phyloP scores from a whole-genome alignment of 768 basidiomycete genomes.

The Leccinum uliginosum region DNA sequence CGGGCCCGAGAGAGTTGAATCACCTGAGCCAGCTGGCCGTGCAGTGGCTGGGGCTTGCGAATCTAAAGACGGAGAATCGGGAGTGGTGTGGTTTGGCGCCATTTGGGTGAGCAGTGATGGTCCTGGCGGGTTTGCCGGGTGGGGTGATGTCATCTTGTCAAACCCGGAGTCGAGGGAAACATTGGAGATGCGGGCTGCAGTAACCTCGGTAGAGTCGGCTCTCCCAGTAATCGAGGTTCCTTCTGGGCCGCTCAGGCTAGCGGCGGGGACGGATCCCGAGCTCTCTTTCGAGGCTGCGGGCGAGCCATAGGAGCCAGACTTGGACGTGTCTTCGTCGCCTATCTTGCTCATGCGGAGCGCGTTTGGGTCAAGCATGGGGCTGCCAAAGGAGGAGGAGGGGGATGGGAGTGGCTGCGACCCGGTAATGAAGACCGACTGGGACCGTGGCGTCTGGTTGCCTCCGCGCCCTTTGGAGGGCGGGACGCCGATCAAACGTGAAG shows the following conservation, averaged over 20 bases:
- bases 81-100: constrained; percentile 36
- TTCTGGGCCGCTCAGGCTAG: constrained; percentile 12
- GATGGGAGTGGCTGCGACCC: constrained; percentile 92
- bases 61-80: constrained; percentile 21
- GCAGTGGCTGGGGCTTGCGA: constrained; percentile 25
- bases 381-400: constrained; percentile 68
- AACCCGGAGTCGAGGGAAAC: constrained; percentile 41
- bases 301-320: constrained; percentile 31
- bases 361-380: constrained; percentile 80
- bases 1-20: constrained; percentile 13
- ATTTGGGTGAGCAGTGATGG: constrained; percentile 76
- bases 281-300: constrained; percentile 21
- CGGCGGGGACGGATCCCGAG: constrained; percentile 14
- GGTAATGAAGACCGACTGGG: constrained; percentile 80
- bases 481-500: constrained; percentile 81
- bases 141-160: constrained; percentile 35
- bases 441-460: constrained; percentile 92
- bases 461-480: constrained; percentile 91
- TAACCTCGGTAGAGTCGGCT: constrained; percentile 38
- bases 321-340: constrained; percentile 41
- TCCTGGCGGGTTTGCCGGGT: constrained; percentile 41
- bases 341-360: constrained; percentile 94
- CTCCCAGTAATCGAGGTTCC: constrained; percentile 17
- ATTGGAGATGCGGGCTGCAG: constrained; percentile 49
- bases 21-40: constrained; percentile 21